A percentile compares a stretch with the other conserved stretches of the same genome.
Evolutionary conservation across 2,329 filamentous ascomycete species (phyloP).

Genomic region (Beauveria sp.): DNA sequence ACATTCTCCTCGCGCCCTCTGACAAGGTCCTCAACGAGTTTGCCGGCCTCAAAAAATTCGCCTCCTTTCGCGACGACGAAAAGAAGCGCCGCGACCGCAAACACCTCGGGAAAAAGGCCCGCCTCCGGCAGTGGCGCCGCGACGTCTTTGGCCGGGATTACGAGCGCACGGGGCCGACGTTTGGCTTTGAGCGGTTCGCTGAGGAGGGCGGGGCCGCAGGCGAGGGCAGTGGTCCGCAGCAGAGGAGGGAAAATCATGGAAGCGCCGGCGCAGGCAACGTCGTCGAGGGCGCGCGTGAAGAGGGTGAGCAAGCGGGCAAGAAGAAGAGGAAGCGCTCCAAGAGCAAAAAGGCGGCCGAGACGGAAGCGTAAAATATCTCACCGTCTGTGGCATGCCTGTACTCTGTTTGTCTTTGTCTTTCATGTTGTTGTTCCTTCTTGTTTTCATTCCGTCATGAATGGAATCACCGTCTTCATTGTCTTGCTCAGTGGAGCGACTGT

Average conservation of each 20-base stretch:
- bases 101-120: conserved; percentile 83
- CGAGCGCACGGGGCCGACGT: conserved; percentile 49
- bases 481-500: background rate
- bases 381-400: background rate
- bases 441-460: background rate
- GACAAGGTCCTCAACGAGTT: conserved; percentile 84
- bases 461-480: background rate
- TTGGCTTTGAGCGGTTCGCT: conserved; percentile 41
- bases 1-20: conserved; percentile 82
- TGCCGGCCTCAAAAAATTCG: conserved; percentile 94
- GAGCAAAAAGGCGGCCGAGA: conserved; percentile 31
- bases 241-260: conserved; percentile 19
- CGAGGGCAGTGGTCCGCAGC: background rate
- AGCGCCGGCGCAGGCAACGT: background rate
- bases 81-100: conserved; percentile 89
- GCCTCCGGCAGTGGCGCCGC: conserved; percentile 75
- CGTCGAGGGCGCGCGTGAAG: conserved; percentile 16
- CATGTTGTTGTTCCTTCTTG: background rate
- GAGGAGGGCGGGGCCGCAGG: conserved; percentile 15
- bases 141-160: conserved; percentile 55
- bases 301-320: conserved; percentile 16
- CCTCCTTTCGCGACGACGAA: conserved; percentile 76
- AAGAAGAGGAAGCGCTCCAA: conserved; percentile 45
- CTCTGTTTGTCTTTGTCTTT: background rate
- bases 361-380: conserved; percentile 18